Evolutionary conservation across 768 basidiomycete species (phyloP), one percentile per base, ranked within the genome.

Genomic region (Mycena polygramma): DNA sequence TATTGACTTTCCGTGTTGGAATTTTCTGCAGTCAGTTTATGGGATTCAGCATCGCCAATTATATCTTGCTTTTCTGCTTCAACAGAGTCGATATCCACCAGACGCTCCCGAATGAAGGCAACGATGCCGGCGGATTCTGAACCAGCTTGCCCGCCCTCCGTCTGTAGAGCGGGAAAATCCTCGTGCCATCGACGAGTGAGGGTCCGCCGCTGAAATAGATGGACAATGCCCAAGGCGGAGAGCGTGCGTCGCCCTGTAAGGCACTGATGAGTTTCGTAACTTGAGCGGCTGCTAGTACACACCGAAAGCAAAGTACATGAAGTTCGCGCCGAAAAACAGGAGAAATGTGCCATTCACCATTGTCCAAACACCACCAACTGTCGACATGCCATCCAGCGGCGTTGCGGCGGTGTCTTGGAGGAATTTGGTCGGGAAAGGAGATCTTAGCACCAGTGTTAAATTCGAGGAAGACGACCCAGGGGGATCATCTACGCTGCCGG

Each of bases 131-230:
- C 55, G 9, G 55, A 39, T 41, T 17, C 20, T n/a, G 19, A 15
- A 20, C 55, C 55, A 7, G 55, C 37, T 20, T 30, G 55, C n/a
- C n/a, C n/a, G n/a, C n/a, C n/a, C n/a, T n/a, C n/a, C n/a, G n/a
- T n/a, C n/a, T 39, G 55, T 39, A 57, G 37, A 14, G 37, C 55
- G 20, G 55, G 55, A 41, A 57, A 57, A 10, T 57, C 55, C 22
- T 57, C 55, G 22, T 57, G 37, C 55, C 55, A 57, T 15, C 15
- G 20, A 1, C n/a, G 19, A n/a, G 35, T 20, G 55, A 57, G 55
- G 5, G 20, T 15, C 5, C 37, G 36, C 3, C 55, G 55, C n/a
- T 57, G 55, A 41, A 57, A 57, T 7, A 57, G 1, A 22, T 57
- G 55, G 19, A 22, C 55, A 7, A 57, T 41, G 0, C 55, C 55